Evolutionary conservation across 768 basidiomycete species (phyloP), one percentile per base, ranked within the genome.

Genomic region (Dacryopinax primogenitus): DNA sequence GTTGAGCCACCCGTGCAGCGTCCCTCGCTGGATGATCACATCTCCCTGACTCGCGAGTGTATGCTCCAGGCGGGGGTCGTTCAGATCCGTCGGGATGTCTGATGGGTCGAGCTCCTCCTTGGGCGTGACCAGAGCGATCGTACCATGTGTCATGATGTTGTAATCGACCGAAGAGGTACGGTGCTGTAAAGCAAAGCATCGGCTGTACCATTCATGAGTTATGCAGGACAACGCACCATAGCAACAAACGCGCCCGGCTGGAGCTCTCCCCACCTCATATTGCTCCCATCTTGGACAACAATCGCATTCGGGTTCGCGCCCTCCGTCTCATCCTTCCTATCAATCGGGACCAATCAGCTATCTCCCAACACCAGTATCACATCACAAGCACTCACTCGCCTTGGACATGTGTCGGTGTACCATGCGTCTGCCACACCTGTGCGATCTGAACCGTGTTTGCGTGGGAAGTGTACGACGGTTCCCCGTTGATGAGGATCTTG

Each of bases 91-190:
- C 26, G 51, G 51, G 4, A 58, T 58, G 51, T 58, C 51, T 3
- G 26, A 9, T 11, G 51, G 51, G 18, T 58, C 51, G 3, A 58
- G 51, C 51, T 58, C 51, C 51, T 58, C 51, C 21, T 58, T 58
- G 13, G 51, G 51, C 26, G 51, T 58, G 51, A 58, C 51, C 9
- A 58, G 51, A 6, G 51, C 30, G 26, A 58, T 58, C 51, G 51
- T 58, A 11, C 51, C 51, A 30, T 58, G 51, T 26, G 51, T 58
- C 51, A 58, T 28, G 51, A 58, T 58, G 51, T 58, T 58, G 51
- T 58, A 58, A 30, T 58, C 51, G 13, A 58, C 51, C 11, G 51
- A 58, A 9, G 51, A 58, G 3, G 51, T 58, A 3, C 51, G 51
- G 18, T 58, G 51, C 51, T 58, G 41, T 37, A 15, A 7, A 7